Conservation (phyloP, 257 asterid genomes). For the Gardenia jasminoides region DNA sequence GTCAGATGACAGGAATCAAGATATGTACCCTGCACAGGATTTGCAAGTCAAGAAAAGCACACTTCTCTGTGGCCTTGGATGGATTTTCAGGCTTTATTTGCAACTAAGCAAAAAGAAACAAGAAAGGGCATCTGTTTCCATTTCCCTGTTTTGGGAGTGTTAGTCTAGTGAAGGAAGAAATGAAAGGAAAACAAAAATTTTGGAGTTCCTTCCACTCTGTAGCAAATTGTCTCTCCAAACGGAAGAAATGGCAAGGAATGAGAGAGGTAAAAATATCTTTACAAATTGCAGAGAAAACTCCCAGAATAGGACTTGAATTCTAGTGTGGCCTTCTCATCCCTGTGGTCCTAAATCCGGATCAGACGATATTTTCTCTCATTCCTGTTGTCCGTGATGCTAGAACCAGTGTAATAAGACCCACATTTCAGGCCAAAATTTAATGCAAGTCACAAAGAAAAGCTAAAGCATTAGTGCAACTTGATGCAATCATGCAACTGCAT, state of each 20-base stretch:
- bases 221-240: background rate
- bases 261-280: background rate
- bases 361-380: background rate
- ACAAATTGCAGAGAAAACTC: background rate
- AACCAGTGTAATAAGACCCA: background rate
- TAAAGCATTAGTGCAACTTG: conserved; percentile 1
- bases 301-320: background rate
- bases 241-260: background rate
- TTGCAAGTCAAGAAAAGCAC: background rate
- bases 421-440: background rate
- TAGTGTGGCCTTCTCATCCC: no score
- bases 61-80: background rate
- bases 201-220: background rate
- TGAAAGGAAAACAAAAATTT: no score
- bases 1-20: background rate
- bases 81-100: background rate
- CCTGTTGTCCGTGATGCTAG: background rate
- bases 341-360: conserved; percentile 6
- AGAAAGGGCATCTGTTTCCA: background rate
- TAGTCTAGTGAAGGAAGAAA: background rate
- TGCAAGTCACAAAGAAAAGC: background rate
- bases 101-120: background rate
- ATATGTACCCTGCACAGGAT: background rate
- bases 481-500: background rate
- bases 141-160: background rate